Evolutionary conservation across 306 rosid species (phyloP), one percentile per base, ranked within the genome.

Genomic region (Lupinus albus): DNA sequence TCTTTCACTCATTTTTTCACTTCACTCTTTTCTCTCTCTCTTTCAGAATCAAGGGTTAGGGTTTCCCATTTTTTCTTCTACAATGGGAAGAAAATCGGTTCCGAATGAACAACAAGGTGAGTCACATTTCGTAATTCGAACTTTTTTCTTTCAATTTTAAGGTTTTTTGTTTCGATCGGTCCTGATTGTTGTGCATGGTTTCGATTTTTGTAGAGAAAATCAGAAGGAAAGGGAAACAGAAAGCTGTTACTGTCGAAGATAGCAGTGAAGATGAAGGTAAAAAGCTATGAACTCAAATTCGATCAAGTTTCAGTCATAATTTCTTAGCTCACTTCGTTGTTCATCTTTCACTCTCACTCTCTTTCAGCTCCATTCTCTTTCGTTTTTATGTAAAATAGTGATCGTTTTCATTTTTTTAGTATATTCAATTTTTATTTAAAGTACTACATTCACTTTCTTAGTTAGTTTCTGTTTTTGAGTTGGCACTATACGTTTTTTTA

Each of bases 181-280:
- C 59, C 20, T 59, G 46, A 50, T 49, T 65, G 9, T 11, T 33
- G 10, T 30, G 49, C 20, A 6, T 18, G 48, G 7, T 41, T 57
- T 79, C 0, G 4, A 20, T 72, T 67, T 60, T 61, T 0, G 2
- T 71, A 80, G 84, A 71, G 36, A 45, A 15, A 28, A 47, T 8
- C 1, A 17, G 1, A 56, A 38, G 1, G 49, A 74, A 74, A 74
- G 77, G 83, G 64, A 69, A 74, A 18, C 14, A 17, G 42, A 65
- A 53, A 28, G 52, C 77, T 54, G 41, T 38, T 16, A 8, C 17
- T 0, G 55, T 15, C 7, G 54, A 9, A 8, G 71, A 17, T 4
- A 38, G 68, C 0, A 79, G 75, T 10, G 53, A 53, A 16, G 77
- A 72, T n/a, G 77, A 53, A 46, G 79, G 83, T 79, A 79, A 58